Evolutionary conservation across 2,329 filamentous ascomycete genomes (phyloP).

Genomic region (Ceratocystiopsis brevicomis): DNA sequence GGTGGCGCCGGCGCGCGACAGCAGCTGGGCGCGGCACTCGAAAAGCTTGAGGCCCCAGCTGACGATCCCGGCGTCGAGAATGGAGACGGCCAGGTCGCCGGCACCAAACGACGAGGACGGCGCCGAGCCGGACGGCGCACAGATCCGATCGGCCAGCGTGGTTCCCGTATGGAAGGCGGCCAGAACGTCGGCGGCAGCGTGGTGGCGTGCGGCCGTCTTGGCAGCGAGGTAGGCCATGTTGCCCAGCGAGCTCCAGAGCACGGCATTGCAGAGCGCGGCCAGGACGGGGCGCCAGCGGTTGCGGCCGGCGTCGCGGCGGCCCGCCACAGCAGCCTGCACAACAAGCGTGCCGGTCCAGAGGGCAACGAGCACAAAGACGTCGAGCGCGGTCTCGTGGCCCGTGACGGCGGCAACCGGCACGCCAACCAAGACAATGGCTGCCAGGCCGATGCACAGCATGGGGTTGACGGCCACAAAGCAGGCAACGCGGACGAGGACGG

Average conservation of each 20-base stretch:
- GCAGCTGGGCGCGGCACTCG: conserved; percentile 27
- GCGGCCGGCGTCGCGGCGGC: too few relatives aligned
- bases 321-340: conserved; percentile 17
- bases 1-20: conserved; percentile 23
- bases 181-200: conserved; percentile 9
- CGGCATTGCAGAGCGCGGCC: conserved; percentile 26
- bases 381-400: conserved; percentile 20
- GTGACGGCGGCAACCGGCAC: conserved; percentile 20
- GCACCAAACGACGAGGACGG: conserved; percentile 20
- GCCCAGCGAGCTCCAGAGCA: conserved; percentile 26
- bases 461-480: conserved; percentile 10
- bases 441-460: conserved; percentile 14
- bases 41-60: conserved; percentile 35
- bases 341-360: conserved; percentile 27
- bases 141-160: conserved; percentile 15
- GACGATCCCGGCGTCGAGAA: conserved; percentile 32
- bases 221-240: conserved; percentile 24
- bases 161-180: conserved; percentile 13
- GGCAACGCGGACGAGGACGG: neutral
- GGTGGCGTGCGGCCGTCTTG: conserved; percentile 16
- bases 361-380: conserved; percentile 28
- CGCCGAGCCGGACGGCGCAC: conserved; percentile 9
- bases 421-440: conserved; percentile 19
- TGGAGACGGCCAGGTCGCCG: conserved; percentile 27
- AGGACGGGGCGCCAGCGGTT: conserved; percentile 12